Base-by-base conservation (phyloP, 305 asterid genomes). In the Fraxinus floribunda region DNA sequence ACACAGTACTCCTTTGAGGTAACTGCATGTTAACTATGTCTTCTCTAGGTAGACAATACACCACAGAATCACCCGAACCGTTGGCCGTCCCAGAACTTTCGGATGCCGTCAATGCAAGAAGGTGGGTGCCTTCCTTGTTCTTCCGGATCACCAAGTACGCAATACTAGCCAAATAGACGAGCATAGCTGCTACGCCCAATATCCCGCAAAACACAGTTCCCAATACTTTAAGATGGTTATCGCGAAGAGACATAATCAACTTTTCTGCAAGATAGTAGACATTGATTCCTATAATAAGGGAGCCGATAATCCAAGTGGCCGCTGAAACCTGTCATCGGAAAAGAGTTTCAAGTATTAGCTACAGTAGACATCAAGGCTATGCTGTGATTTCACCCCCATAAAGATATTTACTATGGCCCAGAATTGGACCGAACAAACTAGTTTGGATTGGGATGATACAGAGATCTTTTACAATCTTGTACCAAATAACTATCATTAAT, bases 241-340 rank as follows among this genome's bases (percentile, higher is more conserved):
- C 85, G 3, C 86, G 89, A 81, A 95, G 97, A 8, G 96, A 83
- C 32, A 82, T 52, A 52, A 90, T 90, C 84, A 94, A 80, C 84
- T 86, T 93, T 26, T 91, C 94, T 0, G 83, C 98, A 57, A 95
- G 81, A 83, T 95, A 95, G 87, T 89, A 92, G 80, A 93, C 85
- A 76, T 95, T 95, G 81, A 95, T 95, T 84, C 92, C 96, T 89
- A 94, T 95, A 68, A 95, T 94, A 5, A 95, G 84, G 64, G 93
- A 88, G 64, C 98, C 88, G 24, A 95, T 92, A 64, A 94, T 29
- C 99, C 99, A 95, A 80, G 98, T 94, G 11, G 84, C 80, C 20
- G 92, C 89, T 18, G 99, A 88, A 64, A 94, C 84, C 99, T 95
- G 94, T 41, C 57, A 16, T 7, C 4, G 30, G 35, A 71, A 77